Conservation (phyloP, 768 basidiomycete species). For the Kwoniella heveanensis region DNA sequence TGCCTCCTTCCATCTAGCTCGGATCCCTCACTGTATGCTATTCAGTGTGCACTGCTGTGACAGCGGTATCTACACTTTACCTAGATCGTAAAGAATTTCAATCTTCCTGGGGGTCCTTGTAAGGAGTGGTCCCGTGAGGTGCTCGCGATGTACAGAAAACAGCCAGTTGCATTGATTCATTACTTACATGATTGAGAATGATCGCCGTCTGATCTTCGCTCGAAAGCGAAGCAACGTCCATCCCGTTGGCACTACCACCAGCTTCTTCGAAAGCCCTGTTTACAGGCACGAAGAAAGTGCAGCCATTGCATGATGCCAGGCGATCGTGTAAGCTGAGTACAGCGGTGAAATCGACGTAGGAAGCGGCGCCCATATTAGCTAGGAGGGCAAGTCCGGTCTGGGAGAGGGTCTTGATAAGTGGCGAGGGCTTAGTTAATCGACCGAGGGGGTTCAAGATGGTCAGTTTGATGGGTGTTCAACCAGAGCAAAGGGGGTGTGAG, state of each 20-base stretch:
- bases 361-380: constrained; percentile 19
- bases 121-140: too few relatives aligned
- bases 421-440: constrained; percentile 28
- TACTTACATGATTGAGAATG: constrained; percentile 35
- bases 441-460: too few relatives aligned
- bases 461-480: too few relatives aligned
- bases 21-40: too few relatives aligned
- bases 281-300: constrained; percentile 40
- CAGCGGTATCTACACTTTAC: too few relatives aligned
- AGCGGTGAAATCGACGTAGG: constrained; percentile 14
- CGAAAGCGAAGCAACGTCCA: not conserved
- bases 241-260: not conserved
- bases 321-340: constrained; percentile 15
- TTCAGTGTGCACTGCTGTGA: too few relatives aligned
- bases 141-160: too few relatives aligned
- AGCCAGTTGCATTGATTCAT: too few relatives aligned
- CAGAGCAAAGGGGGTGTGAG: too few relatives aligned
- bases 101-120: too few relatives aligned
- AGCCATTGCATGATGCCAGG: constrained; percentile 28
- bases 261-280: constrained; percentile 23
- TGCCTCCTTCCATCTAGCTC: too few relatives aligned
- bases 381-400: constrained; percentile 15
- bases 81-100: too few relatives aligned
- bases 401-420: constrained; percentile 27
- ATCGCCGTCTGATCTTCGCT: constrained; percentile 12